Evolutionary conservation across 2,329 filamentous ascomycete genomes (phyloP).

Genomic region (Kalmusia sp.): DNA sequence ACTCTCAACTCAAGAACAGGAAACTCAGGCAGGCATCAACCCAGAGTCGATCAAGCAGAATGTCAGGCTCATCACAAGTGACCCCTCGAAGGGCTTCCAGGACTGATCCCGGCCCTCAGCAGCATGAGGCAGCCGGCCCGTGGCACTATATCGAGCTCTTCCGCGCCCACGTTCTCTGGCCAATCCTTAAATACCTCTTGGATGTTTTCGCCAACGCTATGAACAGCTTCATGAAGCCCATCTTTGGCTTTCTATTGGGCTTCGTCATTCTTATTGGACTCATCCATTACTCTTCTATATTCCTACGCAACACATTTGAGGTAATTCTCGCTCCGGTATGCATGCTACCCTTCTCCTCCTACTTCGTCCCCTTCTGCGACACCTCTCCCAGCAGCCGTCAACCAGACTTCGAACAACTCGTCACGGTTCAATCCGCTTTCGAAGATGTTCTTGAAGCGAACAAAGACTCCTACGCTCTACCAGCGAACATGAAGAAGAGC

Average conservation of each 20-base stretch:
- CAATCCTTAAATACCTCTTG: constrained; percentile 57
- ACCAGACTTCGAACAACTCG: constrained; percentile 74
- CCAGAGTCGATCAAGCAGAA: background rate
- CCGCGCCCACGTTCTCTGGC: constrained; percentile 42
- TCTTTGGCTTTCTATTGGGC: constrained; percentile 63
- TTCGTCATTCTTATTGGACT: constrained; percentile 63
- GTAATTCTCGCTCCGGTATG: constrained; percentile 73
- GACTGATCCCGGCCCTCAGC: too few species aligned
- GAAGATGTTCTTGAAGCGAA: constrained; percentile 76
- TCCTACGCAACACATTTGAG: constrained; percentile 68
- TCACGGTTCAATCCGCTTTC: constrained; percentile 77
- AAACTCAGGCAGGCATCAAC: constrained; percentile 14
- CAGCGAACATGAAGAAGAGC: constrained; percentile 79
- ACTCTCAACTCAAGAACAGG: constrained; percentile 28
- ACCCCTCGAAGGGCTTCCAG: constrained; percentile 9
- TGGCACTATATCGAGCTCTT: constrained; percentile 34
- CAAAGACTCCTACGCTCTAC: constrained; percentile 70
- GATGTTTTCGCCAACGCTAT: constrained; percentile 67
- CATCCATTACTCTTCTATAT: constrained; percentile 61
- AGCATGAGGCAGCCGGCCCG: constrained; percentile 21
- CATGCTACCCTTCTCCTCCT: constrained; percentile 69
- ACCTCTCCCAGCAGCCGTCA: constrained; percentile 32
- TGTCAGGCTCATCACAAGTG: constrained; percentile 11
- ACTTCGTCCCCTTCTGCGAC: constrained; percentile 70
- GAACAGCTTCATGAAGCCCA: constrained; percentile 65